Conservation (phyloP, 1,139 yeast genomes). For the Meyerozyma athensensis region DNA sequence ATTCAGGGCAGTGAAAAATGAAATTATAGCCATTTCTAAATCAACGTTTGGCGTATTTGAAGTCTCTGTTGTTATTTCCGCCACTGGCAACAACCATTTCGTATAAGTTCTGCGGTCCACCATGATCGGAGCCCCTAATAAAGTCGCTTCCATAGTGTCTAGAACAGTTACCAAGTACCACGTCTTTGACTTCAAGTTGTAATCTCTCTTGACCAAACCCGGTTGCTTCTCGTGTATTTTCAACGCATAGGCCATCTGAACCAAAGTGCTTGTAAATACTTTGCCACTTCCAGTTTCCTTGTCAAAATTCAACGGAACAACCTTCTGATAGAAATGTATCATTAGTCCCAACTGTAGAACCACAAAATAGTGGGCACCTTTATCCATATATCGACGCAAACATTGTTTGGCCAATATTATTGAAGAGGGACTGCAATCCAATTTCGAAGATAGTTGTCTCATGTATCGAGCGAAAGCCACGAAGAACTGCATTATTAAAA, state of each 20-base stretch:
- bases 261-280: background rate
- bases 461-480: background rate
- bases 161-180: background rate
- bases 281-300: background rate
- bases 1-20: background rate
- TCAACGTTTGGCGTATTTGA: background rate
- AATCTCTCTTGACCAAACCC: background rate
- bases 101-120: background rate
- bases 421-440: background rate
- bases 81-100: background rate
- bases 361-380: background rate
- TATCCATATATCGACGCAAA: background rate
- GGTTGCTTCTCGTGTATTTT: background rate
- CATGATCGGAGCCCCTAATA: background rate
- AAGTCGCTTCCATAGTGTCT: constrained; percentile 2
- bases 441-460: background rate
- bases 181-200: background rate
- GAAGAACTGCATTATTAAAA: background rate
- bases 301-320: background rate
- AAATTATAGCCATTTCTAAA: background rate
- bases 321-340: background rate
- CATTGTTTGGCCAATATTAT: background rate
- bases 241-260: background rate
- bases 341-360: background rate
- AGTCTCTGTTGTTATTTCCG: background rate